These are phyloP conservation scores for Sporisorium sorghi DNA, from an alignment of 1,284 basidiomycete genomes.

Conservation along the genomic window DNA sequence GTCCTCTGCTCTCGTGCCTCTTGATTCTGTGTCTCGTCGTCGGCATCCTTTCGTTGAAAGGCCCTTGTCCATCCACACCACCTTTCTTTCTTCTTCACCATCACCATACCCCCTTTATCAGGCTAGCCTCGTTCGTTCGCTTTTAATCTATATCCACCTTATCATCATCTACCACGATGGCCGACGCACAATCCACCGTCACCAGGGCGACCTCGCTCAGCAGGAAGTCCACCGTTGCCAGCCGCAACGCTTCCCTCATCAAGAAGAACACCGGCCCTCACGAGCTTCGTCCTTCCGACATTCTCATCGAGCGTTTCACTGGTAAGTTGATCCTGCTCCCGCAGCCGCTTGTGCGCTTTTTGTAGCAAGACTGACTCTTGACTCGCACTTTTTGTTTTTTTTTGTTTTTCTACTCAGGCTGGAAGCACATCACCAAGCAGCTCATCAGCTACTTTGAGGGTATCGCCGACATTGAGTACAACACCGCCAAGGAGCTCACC, in stretches of 20 bases:
- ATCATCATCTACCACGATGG: constrained; percentile 52
- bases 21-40: neutral
- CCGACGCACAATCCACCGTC: constrained; percentile 67
- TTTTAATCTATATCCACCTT: constrained; percentile 29
- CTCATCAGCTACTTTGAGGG: constrained; percentile 76
- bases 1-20: neutral
- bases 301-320: constrained; percentile 87
- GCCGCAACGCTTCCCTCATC: constrained; percentile 70
- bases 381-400: too few species aligned
- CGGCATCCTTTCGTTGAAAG: neutral
- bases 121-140: constrained; percentile 16
- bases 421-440: constrained; percentile 85
- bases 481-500: constrained; percentile 91
- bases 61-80: neutral
- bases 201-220: constrained; percentile 66
- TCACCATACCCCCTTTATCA: constrained; percentile 22
- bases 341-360: too few species aligned
- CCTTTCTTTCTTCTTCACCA: constrained; percentile 24
- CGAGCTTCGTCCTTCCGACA: constrained; percentile 92
- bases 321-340: constrained; percentile 60
- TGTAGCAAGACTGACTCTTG: too few species aligned
- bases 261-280: constrained; percentile 73
- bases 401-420: constrained; percentile 73
- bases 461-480: constrained; percentile 74
- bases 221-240: constrained; percentile 68